These are phyloP conservation scores for Coniochaeta sp. DNA, from an alignment of 2,329 filamentous ascomycete species.

Conservation along the genomic window DNA sequence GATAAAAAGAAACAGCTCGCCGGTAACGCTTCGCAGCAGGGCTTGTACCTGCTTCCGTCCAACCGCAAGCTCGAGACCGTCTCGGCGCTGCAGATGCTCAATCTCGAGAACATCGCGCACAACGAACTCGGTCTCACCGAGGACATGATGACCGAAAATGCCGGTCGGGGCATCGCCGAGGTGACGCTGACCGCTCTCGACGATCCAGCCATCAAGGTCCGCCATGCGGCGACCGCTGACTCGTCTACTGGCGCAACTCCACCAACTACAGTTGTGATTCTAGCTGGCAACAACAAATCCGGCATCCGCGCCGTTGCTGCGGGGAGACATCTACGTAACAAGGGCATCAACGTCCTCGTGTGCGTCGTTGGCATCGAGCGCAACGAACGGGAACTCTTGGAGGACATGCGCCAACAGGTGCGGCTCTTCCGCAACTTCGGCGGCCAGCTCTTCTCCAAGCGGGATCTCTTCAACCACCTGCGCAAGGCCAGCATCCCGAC, in stretches of 20 bases:
- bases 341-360: conserved; percentile 71
- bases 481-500: conserved; percentile 34
- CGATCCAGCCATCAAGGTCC: conserved; percentile 52
- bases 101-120: conserved; percentile 84
- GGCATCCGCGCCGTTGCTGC: conserved; percentile 80
- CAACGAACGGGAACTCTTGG: conserved; percentile 69
- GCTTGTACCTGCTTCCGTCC: conserved; percentile 47
- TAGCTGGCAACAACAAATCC: conserved; percentile 94
- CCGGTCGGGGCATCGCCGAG: conserved; percentile 81
- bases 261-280: conserved; percentile 52
- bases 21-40: conserved; percentile 18
- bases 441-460: conserved; percentile 59
- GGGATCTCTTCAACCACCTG: conserved; percentile 53
- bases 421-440: conserved; percentile 79
- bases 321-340: conserved; percentile 78
- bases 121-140: conserved; percentile 81
- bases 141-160: conserved; percentile 87
- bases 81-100: conserved; percentile 77
- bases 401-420: conserved; percentile 73
- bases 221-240: conserved; percentile 32
- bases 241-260: conserved; percentile 12
- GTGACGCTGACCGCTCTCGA: conserved; percentile 64
- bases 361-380: conserved; percentile 81
- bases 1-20: conserved; percentile 29
- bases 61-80: conserved; percentile 54